Evolutionary conservation across 2,329 filamentous ascomycete species (phyloP).

Genomic region (Aspergillus sp.): DNA sequence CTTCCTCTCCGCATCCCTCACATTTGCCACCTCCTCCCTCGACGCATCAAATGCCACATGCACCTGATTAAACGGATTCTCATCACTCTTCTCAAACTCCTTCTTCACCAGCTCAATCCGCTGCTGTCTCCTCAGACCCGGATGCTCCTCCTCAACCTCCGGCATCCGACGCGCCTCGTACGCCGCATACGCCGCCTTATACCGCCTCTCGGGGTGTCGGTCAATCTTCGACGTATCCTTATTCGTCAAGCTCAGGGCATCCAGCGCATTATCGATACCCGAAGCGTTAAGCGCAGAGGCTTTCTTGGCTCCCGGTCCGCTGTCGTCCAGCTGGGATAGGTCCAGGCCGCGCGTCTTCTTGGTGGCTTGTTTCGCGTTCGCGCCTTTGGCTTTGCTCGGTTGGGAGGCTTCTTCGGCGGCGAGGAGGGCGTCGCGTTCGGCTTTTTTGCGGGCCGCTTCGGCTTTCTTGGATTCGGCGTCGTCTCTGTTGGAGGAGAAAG

Average conservation of each 20-base stretch:
- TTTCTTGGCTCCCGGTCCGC: slow-evolving; percentile 43
- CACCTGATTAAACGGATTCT: slow-evolving; percentile 94
- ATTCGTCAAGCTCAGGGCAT: slow-evolving; percentile 71
- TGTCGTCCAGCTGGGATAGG: slow-evolving; percentile 70
- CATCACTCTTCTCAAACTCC: slow-evolving; percentile 91
- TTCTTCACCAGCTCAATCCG: slow-evolving; percentile 79
- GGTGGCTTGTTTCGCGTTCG: slow-evolving; percentile 39
- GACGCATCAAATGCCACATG: slow-evolving; percentile 72
- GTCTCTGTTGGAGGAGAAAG: slow-evolving; percentile 59
- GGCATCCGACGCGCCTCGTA: slow-evolving; percentile 78
- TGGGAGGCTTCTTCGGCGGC: slow-evolving; percentile 76
- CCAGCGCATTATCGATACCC: slow-evolving; percentile 90
- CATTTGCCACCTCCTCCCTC: slow-evolving; percentile 70
- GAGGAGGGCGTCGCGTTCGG: slow-evolving; percentile 79
- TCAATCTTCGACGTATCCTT: slow-evolving; percentile 70
- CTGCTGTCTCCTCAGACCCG: slow-evolving; percentile 78
- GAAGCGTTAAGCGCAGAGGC: slow-evolving; percentile 70
- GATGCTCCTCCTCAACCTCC: slow-evolving; percentile 83
- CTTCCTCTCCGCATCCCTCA: slow-evolving; percentile 65
- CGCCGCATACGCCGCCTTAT: slow-evolving; percentile 78
- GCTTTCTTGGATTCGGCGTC: slow-evolving; percentile 80
- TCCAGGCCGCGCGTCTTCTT: slow-evolving; percentile 63
- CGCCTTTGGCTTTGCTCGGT: slow-evolving; percentile 61
- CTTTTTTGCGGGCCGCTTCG: slow-evolving; percentile 82
- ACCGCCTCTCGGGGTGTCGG: slow-evolving; percentile 81